Conservation (phyloP, 805 yeast genomes). For the Yarrowia keelungensis region DNA sequence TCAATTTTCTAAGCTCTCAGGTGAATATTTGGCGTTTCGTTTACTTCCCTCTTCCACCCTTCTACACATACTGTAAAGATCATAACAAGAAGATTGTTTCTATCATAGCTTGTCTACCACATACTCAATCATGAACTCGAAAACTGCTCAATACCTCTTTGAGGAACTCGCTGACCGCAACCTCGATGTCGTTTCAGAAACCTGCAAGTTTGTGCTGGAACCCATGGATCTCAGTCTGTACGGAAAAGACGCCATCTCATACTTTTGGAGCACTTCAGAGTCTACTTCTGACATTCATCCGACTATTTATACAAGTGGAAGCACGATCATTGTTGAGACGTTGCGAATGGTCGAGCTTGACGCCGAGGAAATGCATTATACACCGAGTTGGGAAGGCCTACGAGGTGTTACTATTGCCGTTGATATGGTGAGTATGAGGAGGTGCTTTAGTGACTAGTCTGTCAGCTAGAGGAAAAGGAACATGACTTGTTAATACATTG, state of each 20-base stretch:
- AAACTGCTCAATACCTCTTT: background rate
- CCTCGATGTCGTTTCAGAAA: background rate
- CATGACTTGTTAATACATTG: too few species aligned
- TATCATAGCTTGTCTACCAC: background rate
- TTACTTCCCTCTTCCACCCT: too few species aligned
- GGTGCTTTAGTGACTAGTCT: too few species aligned
- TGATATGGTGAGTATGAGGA: conserved; percentile 7
- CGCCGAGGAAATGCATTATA: background rate
- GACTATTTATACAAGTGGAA: background rate
- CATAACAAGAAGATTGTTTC: background rate
- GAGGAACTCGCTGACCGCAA: background rate
- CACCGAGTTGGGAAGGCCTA: background rate
- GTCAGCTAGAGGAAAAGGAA: too few species aligned
- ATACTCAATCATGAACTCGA: background rate
- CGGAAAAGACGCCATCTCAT: background rate
- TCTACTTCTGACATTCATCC: background rate
- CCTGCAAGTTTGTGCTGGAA: conserved; percentile 8
- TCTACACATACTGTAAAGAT: background rate
- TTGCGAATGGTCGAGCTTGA: conserved; percentile 11
- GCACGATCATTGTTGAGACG: conserved; percentile 8
- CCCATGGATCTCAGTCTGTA: background rate
- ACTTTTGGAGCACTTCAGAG: conserved; percentile 18
- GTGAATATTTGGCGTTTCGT: too few species aligned
- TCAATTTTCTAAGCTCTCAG: background rate
- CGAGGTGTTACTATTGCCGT: background rate